These are phyloP conservation scores for Colletotrichum tabaci DNA, from an alignment of 2,329 filamentous ascomycete species.

Conservation along the genomic window DNA sequence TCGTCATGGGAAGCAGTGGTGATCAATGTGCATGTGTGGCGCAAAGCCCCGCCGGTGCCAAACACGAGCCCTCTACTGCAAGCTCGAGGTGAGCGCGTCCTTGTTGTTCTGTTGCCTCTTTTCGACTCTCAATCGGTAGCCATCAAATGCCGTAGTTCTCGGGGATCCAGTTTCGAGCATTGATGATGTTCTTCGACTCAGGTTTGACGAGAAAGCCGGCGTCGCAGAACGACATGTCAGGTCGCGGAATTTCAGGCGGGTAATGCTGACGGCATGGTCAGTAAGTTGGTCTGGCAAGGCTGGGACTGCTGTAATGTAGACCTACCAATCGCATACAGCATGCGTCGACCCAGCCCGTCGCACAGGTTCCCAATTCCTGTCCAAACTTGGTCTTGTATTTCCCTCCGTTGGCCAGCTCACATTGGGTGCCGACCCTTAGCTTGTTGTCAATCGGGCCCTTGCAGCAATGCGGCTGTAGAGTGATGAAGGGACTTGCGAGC, in stretches of 20 bases:
- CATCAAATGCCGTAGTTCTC: conserved; percentile 23
- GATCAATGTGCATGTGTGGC: background rate
- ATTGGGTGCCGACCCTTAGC: conserved; percentile 29
- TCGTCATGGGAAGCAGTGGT: background rate
- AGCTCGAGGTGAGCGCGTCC: background rate
- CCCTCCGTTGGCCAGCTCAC: conserved; percentile 33
- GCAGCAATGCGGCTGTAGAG: conserved; percentile 39
- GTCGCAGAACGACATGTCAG: conserved; percentile 38
- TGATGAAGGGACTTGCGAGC: conserved; percentile 35
- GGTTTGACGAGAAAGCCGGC: conserved; percentile 36
- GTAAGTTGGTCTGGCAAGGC: background rate
- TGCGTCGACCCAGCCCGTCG: conserved; percentile 34
- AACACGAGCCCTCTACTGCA: background rate
- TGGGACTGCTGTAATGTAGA: background rate
- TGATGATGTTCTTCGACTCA: conserved; percentile 31
- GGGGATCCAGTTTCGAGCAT: conserved; percentile 22
- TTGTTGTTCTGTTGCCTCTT: background rate
- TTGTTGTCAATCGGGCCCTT: conserved; percentile 34
- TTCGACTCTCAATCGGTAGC: background rate
- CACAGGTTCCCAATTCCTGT: conserved; percentile 40
- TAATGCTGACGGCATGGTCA: conserved; percentile 33
- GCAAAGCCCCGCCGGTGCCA: background rate
- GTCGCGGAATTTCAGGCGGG: conserved; percentile 36
- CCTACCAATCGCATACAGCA: conserved; percentile 42
- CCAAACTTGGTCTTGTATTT: conserved; percentile 41